Evolutionary conservation across 2,329 filamentous ascomycete genomes (phyloP).

Genomic region (Emmonsia crescens): DNA sequence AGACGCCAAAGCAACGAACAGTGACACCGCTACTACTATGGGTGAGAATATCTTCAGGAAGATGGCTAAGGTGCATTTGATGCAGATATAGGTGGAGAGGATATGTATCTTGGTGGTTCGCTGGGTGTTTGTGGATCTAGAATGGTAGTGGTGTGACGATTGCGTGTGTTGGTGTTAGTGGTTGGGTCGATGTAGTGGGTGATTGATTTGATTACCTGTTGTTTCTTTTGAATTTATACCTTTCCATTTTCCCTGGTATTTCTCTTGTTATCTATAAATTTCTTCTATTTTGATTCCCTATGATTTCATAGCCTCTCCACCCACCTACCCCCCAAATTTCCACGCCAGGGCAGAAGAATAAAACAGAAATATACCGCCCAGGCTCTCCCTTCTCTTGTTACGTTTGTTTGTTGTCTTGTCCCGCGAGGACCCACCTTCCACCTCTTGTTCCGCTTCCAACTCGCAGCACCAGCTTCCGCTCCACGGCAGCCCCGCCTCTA

Average conservation of each 20-base stretch:
- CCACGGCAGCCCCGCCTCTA: background rate
- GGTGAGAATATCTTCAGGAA: slow-evolving; percentile 26
- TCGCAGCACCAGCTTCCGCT: background rate
- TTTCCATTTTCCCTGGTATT: too few species aligned
- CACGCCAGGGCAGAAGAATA: background rate
- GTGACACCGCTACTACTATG: slow-evolving; percentile 19
- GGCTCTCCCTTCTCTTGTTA: background rate
- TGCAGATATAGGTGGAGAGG: slow-evolving; percentile 17
- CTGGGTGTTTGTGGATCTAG: background rate
- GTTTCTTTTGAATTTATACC: background rate
- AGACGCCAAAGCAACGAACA: background rate
- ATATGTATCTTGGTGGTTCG: background rate
- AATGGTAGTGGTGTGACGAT: background rate
- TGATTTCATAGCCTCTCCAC: too few species aligned
- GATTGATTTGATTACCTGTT: background rate
- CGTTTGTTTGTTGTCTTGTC: background rate
- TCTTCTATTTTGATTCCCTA: background rate
- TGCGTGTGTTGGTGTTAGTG: background rate
- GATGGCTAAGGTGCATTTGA: slow-evolving; percentile 27
- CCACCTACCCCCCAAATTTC: background rate
- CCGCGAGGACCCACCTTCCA: background rate
- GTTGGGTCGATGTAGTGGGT: background rate
- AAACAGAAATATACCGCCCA: background rate
- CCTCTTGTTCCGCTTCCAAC: background rate
- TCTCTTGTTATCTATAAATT: background rate